These are phyloP conservation scores for Boletellus sp. DNA, from an alignment of 1,284 basidiomycete genomes.

Conservation along the genomic window DNA sequence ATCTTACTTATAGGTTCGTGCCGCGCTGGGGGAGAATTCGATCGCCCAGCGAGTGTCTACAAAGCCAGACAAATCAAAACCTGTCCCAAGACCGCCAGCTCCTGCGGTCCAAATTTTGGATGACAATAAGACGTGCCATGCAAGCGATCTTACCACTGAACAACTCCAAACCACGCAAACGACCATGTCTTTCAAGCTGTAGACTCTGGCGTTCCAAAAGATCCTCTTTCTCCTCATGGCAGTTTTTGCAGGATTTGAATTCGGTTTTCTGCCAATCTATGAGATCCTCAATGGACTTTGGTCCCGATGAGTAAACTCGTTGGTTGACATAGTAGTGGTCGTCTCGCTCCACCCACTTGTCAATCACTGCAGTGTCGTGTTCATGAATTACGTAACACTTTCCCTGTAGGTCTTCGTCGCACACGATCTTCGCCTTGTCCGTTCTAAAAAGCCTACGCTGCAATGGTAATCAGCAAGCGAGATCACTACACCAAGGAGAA, in stretches of 20 bases:
- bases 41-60: conserved; percentile 65
- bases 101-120: conserved; percentile 38
- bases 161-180: conserved; percentile 55
- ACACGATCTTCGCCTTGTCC: conserved; percentile 24
- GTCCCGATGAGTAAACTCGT: conserved; percentile 14
- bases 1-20: conserved; percentile 53
- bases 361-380: conserved; percentile 29
- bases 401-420: conserved; percentile 43
- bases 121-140: conserved; percentile 1
- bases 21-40: conserved; percentile 60
- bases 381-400: conserved; percentile 43
- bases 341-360: conserved; percentile 46
- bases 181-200: conserved; percentile 37
- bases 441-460: conserved; percentile 49
- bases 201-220: conserved; percentile 28
- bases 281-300: conserved; percentile 28
- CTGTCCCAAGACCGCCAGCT: conserved; percentile 66
- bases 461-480: conserved; percentile 6
- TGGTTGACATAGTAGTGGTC: conserved; percentile 56
- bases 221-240: conserved; percentile 33
- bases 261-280: conserved; percentile 25
- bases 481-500: background rate
- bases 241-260: conserved; percentile 37
- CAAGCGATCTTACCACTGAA: conserved; percentile 49
- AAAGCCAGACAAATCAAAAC: conserved; percentile 54